phyloP scores from a whole-genome alignment of 2,329 filamentous ascomycete species.

The Fusarium mangiferae region DNA sequence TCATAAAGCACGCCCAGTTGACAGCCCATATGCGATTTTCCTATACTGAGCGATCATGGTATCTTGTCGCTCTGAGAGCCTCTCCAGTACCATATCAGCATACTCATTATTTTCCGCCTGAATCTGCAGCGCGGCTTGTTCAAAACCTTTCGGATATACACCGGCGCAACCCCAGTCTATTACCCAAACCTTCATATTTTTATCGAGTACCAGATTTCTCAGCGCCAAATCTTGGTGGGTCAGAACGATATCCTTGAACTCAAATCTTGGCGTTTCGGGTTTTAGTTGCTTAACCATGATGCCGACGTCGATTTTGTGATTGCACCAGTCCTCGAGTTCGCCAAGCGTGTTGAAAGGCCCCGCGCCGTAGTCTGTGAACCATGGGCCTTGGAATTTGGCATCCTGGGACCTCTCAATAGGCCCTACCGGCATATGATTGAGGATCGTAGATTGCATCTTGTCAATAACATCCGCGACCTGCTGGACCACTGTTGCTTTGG shows the following conservation, averaged over 20 bases:
- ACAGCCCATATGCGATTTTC: rapidly evolving
- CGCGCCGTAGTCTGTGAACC: neutral
- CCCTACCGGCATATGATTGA: rapidly evolving
- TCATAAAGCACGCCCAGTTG: neutral
- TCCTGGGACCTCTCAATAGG: rapidly evolving
- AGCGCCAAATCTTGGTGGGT: neutral
- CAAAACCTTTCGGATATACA: rapidly evolving
- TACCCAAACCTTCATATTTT: rapidly evolving
- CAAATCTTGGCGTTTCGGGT: rapidly evolving
- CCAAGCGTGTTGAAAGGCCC: rapidly evolving
- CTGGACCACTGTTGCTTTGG: rapidly evolving
- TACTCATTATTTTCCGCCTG: rapidly evolving
- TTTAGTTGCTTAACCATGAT: rapidly evolving
- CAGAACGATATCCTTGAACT: rapidly evolving
- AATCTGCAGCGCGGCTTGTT: neutral
- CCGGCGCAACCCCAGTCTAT: neutral
- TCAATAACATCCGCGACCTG: rapidly evolving
- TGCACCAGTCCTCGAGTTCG: neutral
- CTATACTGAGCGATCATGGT: rapidly evolving
- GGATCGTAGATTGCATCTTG: rapidly evolving
- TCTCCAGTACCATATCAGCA: rapidly evolving
- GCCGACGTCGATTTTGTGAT: rapidly evolving
- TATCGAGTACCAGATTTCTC: neutral
- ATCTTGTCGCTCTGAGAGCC: rapidly evolving
- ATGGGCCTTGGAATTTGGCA: rapidly evolving